Evolutionary conservation across 2,329 filamentous ascomycete species (phyloP).

Genomic region (Colletotrichum spinosum): DNA sequence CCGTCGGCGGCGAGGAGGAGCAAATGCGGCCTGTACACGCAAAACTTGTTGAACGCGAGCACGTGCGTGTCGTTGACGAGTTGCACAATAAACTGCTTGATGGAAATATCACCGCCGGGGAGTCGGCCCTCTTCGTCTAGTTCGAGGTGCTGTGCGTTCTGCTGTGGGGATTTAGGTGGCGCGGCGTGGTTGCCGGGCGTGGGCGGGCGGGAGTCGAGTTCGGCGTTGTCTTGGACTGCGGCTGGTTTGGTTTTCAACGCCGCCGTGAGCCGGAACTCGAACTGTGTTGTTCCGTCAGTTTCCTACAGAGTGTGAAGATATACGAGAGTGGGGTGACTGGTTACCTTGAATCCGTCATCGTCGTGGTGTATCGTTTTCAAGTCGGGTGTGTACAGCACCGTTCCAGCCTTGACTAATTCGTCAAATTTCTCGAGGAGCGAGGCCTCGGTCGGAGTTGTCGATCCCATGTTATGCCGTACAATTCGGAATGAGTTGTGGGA

Average conservation of each 20-base stretch:
- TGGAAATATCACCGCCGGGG: slow-evolving; percentile 55
- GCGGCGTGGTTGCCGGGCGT: not conserved
- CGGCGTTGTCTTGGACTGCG: slow-evolving; percentile 24
- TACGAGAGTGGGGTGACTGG: not conserved
- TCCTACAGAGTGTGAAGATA: not conserved
- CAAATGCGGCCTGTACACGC: slow-evolving; percentile 59
- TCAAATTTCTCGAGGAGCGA: slow-evolving; percentile 25
- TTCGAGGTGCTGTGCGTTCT: not conserved
- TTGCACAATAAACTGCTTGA: slow-evolving; percentile 54
- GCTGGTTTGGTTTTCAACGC: slow-evolving; percentile 29
- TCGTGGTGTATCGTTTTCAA: slow-evolving; percentile 19
- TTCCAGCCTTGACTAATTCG: slow-evolving; percentile 7
- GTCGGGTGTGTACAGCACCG: slow-evolving; percentile 24
- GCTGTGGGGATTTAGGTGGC: not conserved
- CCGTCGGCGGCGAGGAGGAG: slow-evolving; percentile 60
- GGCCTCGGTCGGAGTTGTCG: slow-evolving; percentile 9
- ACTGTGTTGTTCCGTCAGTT: not conserved
- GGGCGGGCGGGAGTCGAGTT: slow-evolving; percentile 4
- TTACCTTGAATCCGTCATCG: slow-evolving; percentile 26
- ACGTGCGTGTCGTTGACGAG: slow-evolving; percentile 55
- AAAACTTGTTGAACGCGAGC: slow-evolving; percentile 61
- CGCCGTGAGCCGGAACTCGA: slow-evolving; percentile 32
- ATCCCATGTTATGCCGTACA: slow-evolving; percentile 2
- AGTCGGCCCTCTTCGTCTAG: slow-evolving; percentile 30
- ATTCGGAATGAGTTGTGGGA: no score